Conservation (phyloP, 73 alveolate genomes). For the Symbiodinium pilosum region DNA sequence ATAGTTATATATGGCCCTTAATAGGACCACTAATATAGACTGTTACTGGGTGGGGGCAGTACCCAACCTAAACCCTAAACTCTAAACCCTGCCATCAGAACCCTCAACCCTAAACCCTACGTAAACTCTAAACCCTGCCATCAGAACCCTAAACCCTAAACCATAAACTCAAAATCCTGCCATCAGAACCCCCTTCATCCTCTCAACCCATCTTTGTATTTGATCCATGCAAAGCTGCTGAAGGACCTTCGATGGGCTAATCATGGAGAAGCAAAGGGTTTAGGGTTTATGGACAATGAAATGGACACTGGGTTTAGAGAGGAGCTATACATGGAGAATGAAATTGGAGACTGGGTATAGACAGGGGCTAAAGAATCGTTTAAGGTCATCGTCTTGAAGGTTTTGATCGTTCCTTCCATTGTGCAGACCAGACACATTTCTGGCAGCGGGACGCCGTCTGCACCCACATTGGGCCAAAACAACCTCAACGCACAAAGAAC, state of each 20-base stretch:
- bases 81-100: neutral
- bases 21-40: no score
- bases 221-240: no score
- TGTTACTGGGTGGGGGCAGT: no score
- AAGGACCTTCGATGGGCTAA: no score
- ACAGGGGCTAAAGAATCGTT: no score
- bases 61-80: neutral
- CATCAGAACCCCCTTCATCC: neutral
- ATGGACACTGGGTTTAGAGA: neutral
- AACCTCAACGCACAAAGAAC: no score
- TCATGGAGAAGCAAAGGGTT: neutral
- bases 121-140: neutral
- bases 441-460: slow-evolving; percentile 63
- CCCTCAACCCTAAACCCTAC: neutral
- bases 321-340: neutral
- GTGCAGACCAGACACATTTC: slow-evolving; percentile 45
- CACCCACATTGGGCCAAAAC: slow-evolving; percentile 83
- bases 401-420: no score
- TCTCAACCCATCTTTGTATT: no score
- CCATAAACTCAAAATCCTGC: neutral
- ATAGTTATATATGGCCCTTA: no score
- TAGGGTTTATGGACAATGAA: neutral
- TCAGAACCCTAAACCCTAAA: neutral
- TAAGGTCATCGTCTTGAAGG: no score
- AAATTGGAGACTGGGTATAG: neutral